Conservation (phyloP, 768 basidiomycete genomes). For the Favolaschia claudopus region DNA sequence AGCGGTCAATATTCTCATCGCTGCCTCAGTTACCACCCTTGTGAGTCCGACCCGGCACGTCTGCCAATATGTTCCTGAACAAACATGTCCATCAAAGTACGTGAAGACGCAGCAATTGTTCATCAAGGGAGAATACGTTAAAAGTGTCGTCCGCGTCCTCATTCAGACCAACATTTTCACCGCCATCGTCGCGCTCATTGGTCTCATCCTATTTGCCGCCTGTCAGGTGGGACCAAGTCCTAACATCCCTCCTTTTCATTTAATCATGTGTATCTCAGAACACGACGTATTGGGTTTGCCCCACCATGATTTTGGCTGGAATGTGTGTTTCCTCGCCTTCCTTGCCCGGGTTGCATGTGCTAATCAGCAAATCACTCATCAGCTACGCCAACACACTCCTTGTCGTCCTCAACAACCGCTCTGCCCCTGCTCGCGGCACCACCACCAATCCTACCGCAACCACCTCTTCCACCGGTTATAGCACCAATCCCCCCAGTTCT, state of each 20-base stretch:
- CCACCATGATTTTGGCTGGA: conserved; percentile 7
- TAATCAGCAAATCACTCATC: not conserved
- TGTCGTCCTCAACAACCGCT: not conserved
- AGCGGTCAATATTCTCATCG: conserved; percentile 2
- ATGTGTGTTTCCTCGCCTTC: not conserved
- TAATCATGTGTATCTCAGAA: not conserved
- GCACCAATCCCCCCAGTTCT: too few species aligned
- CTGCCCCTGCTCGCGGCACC: not conserved
- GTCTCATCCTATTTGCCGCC: conserved; percentile 2
- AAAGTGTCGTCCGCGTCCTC: conserved; percentile 7
- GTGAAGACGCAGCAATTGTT: not conserved
- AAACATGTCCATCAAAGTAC: not conserved
- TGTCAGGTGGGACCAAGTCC: not conserved
- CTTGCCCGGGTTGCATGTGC: not conserved
- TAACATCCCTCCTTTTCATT: not conserved
- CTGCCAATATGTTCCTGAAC: not conserved
- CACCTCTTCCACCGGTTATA: not conserved
- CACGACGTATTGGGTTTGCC: conserved; percentile 9
- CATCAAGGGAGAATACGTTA: not conserved
- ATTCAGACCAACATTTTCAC: conserved; percentile 16
- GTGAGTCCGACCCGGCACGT: not conserved
- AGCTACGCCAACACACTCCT: conserved; percentile 23
- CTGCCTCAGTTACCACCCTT: conserved; percentile 1
- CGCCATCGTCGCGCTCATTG: not conserved
- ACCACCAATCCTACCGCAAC: not conserved